Evolutionary conservation across 495 filamentous ascomycete genomes (phyloP), one percentile per base, ranked within the genome.

Genomic region (Lindgomyces ingoldianus): DNA sequence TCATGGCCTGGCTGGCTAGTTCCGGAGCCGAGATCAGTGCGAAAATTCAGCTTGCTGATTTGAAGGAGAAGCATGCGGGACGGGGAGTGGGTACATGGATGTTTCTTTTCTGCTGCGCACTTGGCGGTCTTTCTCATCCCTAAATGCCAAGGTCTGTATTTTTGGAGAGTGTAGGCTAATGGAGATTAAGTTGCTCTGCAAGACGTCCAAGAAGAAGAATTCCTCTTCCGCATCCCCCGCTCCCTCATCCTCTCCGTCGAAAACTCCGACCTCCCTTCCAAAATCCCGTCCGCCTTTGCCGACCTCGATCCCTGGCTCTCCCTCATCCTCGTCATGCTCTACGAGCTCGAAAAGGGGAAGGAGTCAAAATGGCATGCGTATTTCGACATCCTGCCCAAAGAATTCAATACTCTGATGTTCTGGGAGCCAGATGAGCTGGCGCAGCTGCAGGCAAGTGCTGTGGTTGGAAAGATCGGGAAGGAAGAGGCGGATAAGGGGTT

Each of bases 321-420:
- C 8, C 76, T 97, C 8, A 92, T 96, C 66, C 77, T 94, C 12
- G 82, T 90, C 46, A 85, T 96, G 83, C 81, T 96, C 11, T 88
- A 89, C 71, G 91, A 96, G 76, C 85, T 86, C 67, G 72, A 85
- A 19, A 81, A 77, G 33, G 84, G 87, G 4, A 72, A 77, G 0
- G 71, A 77, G 1, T 94, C 91, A 1, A 72, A 70, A 36, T 98
- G 92, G 93, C 82, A 81, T 24, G 84, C 86, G 0, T 98, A 98
- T 77, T 84, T 96, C 64, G 80, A 83, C n/a, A 79, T 97, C 42
- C 79, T 98, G 12, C 93, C 92, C 0, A 69, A 71, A n/a, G 71
- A 81, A 19, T 95, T 98, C 64, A 83, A 96, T 74, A 96, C 91
- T 1, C 80, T 94, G 67, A 95, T 96, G 84, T 97, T 93, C 77